Base-by-base conservation (phyloP, 306 rosid genomes). In the Inga oerstediana region DNA sequence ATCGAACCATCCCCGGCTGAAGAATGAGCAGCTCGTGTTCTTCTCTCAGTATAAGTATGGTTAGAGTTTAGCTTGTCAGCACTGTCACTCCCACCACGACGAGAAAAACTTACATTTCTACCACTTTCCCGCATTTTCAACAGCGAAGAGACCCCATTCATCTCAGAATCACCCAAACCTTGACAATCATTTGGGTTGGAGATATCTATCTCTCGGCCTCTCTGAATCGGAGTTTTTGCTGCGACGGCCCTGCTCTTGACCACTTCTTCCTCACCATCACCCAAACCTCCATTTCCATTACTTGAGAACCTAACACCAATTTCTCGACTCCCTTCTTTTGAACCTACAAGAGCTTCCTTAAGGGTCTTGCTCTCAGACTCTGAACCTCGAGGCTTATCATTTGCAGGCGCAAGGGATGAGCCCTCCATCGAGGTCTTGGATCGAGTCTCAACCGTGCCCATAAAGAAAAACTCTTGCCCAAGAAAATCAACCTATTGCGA, bases 361-460 rank as follows among this genome's bases (percentile, higher is more conserved):
- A 41, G 41, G 58, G 35, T 69, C 58, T 62, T 78, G 81, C 79
- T 81, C 86, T 82, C 93, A 75, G 39, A 3, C 70, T 66, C 84
- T 16, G 77, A 70, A 67, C 66, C 80, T 61, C 59, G 83, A 75
- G 61, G 81, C 74, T 37, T 82, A 27, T 43, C 78, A 10, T 81
- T 62, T 78, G 76, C 91, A 62, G 89, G 59, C 30, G 41, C 75
- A 79, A 79, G 77, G 58, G 79, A 72, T 10, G 86, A 82, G 45
- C 76, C 85, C 70, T 58, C 86, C 67, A 61, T 72, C 61, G 77
- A 86, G 85, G 79, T 81, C 75, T 77, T 81, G 22, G 86, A 61
- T 84, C 86, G 81, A 43, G 86, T 87, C 81, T 88, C 90, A 61
- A 86, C 87, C 39, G 67, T 89, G 32, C 89, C 93, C 98, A 92